phyloP scores from a whole-genome alignment of 75 land plant genomes.

The Cupressus sempervirens region DNA sequence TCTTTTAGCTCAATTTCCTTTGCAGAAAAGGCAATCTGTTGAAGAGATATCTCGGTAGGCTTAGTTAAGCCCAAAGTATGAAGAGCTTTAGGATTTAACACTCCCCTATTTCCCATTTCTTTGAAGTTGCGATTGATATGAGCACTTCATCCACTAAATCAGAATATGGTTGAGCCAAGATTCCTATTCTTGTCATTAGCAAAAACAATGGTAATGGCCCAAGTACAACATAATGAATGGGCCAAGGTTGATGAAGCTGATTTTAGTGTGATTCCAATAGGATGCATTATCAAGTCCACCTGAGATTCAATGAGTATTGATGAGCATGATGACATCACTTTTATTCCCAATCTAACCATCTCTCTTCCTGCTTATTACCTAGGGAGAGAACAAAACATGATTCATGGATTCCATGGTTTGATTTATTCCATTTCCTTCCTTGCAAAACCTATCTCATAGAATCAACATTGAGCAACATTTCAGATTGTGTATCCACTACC shows the following conservation, averaged over 20 bases:
- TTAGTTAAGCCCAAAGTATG: neutral
- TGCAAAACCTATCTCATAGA: slow-evolving; percentile 84
- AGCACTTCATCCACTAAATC: neutral
- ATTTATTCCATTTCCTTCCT: too few species aligned
- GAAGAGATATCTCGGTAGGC: neutral
- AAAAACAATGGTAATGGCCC: neutral
- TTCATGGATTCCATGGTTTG: too few species aligned
- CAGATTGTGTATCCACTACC: slow-evolving; percentile 80
- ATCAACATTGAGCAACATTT: slow-evolving; percentile 83
- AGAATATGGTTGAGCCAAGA: neutral
- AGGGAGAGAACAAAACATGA: too few species aligned
- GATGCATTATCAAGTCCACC: too few species aligned
- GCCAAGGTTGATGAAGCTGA: neutral
- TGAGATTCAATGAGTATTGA: too few species aligned
- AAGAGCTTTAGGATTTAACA: neutral
- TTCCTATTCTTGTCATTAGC: neutral
- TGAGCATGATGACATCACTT: too few species aligned
- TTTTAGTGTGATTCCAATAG: too few species aligned
- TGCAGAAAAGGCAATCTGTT: slow-evolving; percentile 66
- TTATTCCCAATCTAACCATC: too few species aligned
- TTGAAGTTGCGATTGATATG: neutral
- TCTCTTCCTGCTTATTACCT: too few species aligned
- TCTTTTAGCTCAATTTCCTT: slow-evolving; percentile 55
- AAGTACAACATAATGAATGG: neutral
- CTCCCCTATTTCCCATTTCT: neutral